Percentiles rank a stretch among this genome's conserved stretches.
Conservation (phyloP, 2,329 filamentous ascomycete genomes). For the Emmonsiellopsis sp. region DNA sequence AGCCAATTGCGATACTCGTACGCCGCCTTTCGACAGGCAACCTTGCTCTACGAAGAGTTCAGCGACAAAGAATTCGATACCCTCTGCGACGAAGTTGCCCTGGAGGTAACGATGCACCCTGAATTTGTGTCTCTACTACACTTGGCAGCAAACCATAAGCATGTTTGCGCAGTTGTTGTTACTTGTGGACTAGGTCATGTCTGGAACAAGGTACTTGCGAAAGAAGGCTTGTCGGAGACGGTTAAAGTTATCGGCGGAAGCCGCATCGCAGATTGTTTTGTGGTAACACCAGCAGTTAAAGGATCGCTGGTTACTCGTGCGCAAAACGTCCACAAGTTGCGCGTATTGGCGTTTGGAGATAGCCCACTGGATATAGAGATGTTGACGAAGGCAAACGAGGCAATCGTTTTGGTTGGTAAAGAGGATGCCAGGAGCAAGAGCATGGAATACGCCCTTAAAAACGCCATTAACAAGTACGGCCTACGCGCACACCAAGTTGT, state of each 20-base stretch:
- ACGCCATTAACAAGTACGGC: constrained; percentile 33
- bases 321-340: constrained; percentile 21
- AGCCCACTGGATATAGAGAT: constrained; percentile 51
- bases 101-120: constrained; percentile 33
- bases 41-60: constrained; percentile 44
- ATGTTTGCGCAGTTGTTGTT: constrained; percentile 43
- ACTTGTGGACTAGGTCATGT: constrained; percentile 47
- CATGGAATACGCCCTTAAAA: constrained; percentile 42
- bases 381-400: constrained; percentile 44
- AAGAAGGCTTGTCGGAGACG: constrained; percentile 28
- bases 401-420: constrained; percentile 48
- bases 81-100: constrained; percentile 39
- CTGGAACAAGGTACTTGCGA: constrained; percentile 48
- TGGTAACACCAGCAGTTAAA: constrained; percentile 47
- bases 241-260: constrained; percentile 48
- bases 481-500: constrained; percentile 41
- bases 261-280: constrained; percentile 37
- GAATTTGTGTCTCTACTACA: constrained; percentile 42
- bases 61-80: constrained; percentile 33
- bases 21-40: constrained; percentile 46
- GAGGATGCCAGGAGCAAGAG: constrained; percentile 38
- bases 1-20: constrained; percentile 44
- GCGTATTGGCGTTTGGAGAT: constrained; percentile 53
- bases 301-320: constrained; percentile 38
- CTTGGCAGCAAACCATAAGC: constrained; percentile 17